phyloP scores from a whole-genome alignment of 176 grass and related monocot species.

The Cenchrus purpureus region DNA sequence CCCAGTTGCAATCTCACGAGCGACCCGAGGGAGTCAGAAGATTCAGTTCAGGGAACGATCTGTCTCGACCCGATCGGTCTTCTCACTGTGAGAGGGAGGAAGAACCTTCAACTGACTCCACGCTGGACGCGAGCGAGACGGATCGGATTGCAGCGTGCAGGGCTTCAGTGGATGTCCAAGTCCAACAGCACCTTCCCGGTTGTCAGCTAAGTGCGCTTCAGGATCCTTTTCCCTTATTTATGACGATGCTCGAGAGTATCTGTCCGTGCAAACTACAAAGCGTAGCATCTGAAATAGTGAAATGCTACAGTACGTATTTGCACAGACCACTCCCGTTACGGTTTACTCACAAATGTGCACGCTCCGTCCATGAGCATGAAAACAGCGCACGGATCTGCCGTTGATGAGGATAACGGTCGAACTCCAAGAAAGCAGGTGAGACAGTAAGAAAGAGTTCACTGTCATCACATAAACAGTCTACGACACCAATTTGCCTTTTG shows the following conservation, averaged over 20 bases:
- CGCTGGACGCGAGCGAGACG: not conserved
- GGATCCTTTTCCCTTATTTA: not conserved
- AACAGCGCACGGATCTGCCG: not conserved
- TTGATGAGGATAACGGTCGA: constrained; percentile 28
- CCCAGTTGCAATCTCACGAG: not conserved
- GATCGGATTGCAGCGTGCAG: not conserved
- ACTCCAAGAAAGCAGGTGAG: not conserved
- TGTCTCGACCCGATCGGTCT: not conserved
- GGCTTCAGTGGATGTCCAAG: too few relatives aligned
- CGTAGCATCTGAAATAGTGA: not conserved
- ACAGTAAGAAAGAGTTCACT: not conserved
- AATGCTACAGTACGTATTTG: not conserved
- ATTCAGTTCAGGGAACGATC: not conserved
- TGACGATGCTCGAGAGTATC: too few relatives aligned
- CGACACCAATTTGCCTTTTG: not conserved
- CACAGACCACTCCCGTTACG: not conserved
- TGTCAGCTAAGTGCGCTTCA: not conserved
- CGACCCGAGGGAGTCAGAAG: not conserved
- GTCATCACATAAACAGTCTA: not conserved
- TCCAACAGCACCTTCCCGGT: too few relatives aligned
- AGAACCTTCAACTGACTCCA: not conserved
- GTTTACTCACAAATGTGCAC: constrained; percentile 6
- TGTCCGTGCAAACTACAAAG: not conserved
- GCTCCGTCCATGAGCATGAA: not conserved
- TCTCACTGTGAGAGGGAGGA: not conserved